Evolutionary conservation across 441 rosid genomes (phyloP).

Genomic region (Erysimum pusillum): DNA sequence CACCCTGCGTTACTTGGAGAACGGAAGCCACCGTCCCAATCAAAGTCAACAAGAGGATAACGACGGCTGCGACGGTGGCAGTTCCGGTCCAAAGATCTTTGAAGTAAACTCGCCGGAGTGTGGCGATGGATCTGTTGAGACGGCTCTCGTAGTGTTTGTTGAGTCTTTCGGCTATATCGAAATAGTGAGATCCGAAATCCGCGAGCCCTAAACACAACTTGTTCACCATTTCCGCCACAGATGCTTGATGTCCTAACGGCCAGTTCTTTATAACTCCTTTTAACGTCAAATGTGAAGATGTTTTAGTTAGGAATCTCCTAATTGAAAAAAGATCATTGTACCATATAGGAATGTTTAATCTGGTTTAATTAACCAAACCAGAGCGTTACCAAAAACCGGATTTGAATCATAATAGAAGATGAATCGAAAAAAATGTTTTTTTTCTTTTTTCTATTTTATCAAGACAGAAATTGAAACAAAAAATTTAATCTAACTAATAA

Average conservation of each 20-base stretch:
- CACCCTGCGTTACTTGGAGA: slow-evolving; percentile 4
- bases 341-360: background rate
- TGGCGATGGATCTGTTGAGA: slow-evolving; percentile 6
- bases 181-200: slow-evolving; percentile 28
- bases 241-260: slow-evolving; percentile 34
- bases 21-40: slow-evolving; percentile 29
- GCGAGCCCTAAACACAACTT: slow-evolving; percentile 34
- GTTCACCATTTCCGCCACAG: slow-evolving; percentile 44
- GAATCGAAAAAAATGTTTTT: background rate
- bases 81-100: slow-evolving; percentile 36
- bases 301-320: background rate
- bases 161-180: background rate
- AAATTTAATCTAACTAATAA: background rate
- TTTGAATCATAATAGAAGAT: background rate
- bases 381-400: background rate
- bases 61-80: slow-evolving; percentile 1
- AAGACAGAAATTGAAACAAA: background rate
- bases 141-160: background rate
- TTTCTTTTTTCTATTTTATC: background rate
- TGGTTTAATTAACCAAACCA: background rate
- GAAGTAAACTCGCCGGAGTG: slow-evolving; percentile 32
- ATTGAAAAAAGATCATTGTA: background rate
- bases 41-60: slow-evolving; percentile 10
- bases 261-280: slow-evolving; percentile 31
- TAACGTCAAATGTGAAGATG: background rate